A percentile compares a stretch with the other conserved stretches of the same genome.
These are phyloP conservation scores for Apiotrichum siamense DNA, from an alignment of 1,284 basidiomycete genomes.

Conservation along the genomic window DNA sequence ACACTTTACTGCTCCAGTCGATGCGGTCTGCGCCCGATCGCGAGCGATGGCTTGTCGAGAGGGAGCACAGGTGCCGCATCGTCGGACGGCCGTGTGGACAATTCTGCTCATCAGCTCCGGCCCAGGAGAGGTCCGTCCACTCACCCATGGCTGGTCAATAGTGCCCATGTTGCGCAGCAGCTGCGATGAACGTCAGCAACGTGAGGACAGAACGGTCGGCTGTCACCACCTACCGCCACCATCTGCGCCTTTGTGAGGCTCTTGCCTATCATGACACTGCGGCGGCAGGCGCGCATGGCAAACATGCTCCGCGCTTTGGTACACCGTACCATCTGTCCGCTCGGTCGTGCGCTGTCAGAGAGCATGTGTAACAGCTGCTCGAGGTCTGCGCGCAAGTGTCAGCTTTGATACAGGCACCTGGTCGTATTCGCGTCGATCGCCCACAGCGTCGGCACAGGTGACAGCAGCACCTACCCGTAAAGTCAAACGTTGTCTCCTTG, in stretches of 20 bases:
- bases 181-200: slow-evolving; percentile 45
- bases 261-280: slow-evolving; percentile 93
- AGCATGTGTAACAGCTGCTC: slow-evolving; percentile 86
- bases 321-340: slow-evolving; percentile 76
- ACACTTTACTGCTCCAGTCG: slow-evolving; percentile 1
- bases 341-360: slow-evolving; percentile 58
- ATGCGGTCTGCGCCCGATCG: slow-evolving; percentile 3
- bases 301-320: slow-evolving; percentile 95
- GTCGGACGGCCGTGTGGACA: slow-evolving; percentile 95
- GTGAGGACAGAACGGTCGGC: not conserved
- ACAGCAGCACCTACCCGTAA: slow-evolving; percentile 57
- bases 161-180: slow-evolving; percentile 88
- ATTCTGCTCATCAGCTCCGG: slow-evolving; percentile 53
- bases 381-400: slow-evolving; percentile 60
- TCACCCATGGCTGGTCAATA: slow-evolving; percentile 86
- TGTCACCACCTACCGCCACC: slow-evolving; percentile 57
- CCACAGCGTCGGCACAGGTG: too few species aligned
- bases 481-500: slow-evolving; percentile 76
- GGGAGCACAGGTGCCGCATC: slow-evolving; percentile 67
- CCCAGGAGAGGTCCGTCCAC: slow-evolving; percentile 12
- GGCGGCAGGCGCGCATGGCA: slow-evolving; percentile 89
- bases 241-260: slow-evolving; percentile 71
- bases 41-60: not conserved
- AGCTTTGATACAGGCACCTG: not conserved
- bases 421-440: too few species aligned